These are phyloP conservation scores for Discostella stelligera DNA, from an alignment of 352 stramenopile genomes.

Conservation along the genomic window DNA sequence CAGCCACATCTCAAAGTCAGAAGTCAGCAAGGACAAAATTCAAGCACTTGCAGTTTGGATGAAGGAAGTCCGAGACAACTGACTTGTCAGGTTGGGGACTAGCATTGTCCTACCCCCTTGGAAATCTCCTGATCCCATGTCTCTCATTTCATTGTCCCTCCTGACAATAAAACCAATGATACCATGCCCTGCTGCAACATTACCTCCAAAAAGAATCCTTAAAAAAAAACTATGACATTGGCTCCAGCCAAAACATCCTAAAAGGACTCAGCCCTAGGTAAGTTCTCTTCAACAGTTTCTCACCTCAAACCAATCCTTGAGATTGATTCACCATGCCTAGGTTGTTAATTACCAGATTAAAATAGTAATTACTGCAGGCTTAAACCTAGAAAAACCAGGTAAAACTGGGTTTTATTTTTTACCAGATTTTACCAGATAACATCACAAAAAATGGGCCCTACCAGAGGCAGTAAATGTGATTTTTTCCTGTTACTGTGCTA, in stretches of 20 bases:
- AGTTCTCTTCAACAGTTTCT: too few relatives aligned
- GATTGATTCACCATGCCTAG: not conserved
- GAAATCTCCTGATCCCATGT: not conserved
- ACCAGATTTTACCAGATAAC: not conserved
- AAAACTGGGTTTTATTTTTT: not conserved
- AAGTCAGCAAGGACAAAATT: too few relatives aligned
- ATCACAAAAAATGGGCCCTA: not conserved
- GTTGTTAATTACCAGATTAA: not conserved
- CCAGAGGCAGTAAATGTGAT: not conserved
- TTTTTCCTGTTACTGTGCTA: not conserved
- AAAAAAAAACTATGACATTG: too few relatives aligned
- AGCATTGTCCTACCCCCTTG: too few relatives aligned
- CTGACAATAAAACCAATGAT: not conserved
- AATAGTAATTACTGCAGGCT: not conserved
- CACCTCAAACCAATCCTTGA: too few relatives aligned
- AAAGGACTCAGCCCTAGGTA: too few relatives aligned
- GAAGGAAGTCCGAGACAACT: not conserved
- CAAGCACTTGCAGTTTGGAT: not conserved
- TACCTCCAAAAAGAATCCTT: too few relatives aligned
- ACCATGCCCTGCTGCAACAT: too few relatives aligned
- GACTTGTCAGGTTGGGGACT: slow-evolving; percentile 1
- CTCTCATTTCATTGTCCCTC: not conserved
- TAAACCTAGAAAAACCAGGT: not conserved
- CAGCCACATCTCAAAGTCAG: too few relatives aligned
- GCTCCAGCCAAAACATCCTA: too few relatives aligned